A percentile compares a stretch with the other conserved stretches of the same genome.
Conservation (phyloP, 1,139 yeast genomes). For the Lodderomyces parapsilosis region DNA sequence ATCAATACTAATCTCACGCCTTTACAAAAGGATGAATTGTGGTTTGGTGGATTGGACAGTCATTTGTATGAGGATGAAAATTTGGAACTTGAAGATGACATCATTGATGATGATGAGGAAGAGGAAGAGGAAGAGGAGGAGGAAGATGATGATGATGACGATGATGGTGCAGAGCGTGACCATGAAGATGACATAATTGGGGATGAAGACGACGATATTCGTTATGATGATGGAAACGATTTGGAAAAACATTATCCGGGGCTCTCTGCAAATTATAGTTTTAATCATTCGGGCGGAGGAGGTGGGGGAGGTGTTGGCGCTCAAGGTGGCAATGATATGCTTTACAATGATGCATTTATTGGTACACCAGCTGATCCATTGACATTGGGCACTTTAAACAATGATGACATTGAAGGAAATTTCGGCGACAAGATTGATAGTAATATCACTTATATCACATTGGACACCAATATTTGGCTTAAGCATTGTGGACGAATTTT, state of each 20-base stretch:
- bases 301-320: too few relatives aligned
- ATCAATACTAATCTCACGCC: conserved; percentile 14
- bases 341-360: conserved; percentile 26
- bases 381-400: conserved; percentile 12
- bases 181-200: neutral
- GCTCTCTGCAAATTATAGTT: neutral
- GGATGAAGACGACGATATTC: neutral
- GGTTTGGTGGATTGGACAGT: conserved; percentile 23
- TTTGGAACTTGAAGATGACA: conserved; percentile 18
- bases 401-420: conserved; percentile 32
- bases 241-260: neutral
- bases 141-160: conserved; percentile 9
- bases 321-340: too few relatives aligned
- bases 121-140: conserved; percentile 14
- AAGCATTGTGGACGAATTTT: conserved; percentile 76
- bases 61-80: conserved; percentile 17
- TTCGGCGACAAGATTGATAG: conserved; percentile 54
- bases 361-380: conserved; percentile 22
- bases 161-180: conserved; percentile 4
- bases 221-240: neutral
- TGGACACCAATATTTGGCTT: conserved; percentile 80
- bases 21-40: conserved; percentile 22
- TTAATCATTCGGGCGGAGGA: conserved; percentile 12
- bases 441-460: conserved; percentile 56
- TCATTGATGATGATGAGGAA: conserved; percentile 22